Base-by-base conservation (phyloP, 2,329 filamentous ascomycete species). In the Shiraia bambusicola region DNA sequence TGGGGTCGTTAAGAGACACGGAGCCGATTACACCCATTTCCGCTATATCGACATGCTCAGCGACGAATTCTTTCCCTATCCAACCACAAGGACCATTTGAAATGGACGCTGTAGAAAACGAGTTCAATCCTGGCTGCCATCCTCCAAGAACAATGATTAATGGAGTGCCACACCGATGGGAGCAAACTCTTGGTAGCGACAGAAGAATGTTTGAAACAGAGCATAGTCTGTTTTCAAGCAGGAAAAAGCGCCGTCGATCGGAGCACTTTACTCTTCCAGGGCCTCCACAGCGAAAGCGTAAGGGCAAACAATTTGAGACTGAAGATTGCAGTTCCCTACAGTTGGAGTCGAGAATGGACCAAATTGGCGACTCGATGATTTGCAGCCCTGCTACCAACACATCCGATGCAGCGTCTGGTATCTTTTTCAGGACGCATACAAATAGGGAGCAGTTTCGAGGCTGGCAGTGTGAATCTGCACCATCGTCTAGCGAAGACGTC, bases 41-140 rank as follows among this genome's bases (percentile, higher is more conserved):
- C 11, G 15, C 17, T 12, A 10, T 17, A 12, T 34, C 31, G 17
- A 24, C 17, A 19, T 8, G n/a, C n/a, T 34, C 13, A 16, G 15
- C 15, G 24, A 17, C 31, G n/a, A n/a, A 16, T 11, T 19, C 6
- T 22, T 11, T 17, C 15, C 4, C 15, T 16, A 14, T 32, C 6
- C 29, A 32, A 32, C 17, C 12, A 16, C 15, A 16, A 16, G 29
- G 29, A 6, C 15, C 17, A 17, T 32, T 32, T 17, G 29, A 32
- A 14, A 32, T 32, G 29, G 29, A 32, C 11, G 29, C 29, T 32
- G 29, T 32, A 11, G 29, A 32, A 14, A 32, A 32, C 15, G 29
- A 32, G 15, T 32, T 32, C 29, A 32, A 32, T 32, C 29, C 29
- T 12, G 14, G 29, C n/a, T 17, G 15, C n/a, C 29, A 32, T 11